Evolutionary conservation across 768 basidiomycete genomes (phyloP).

Genomic region (Termitomyces sp.): DNA sequence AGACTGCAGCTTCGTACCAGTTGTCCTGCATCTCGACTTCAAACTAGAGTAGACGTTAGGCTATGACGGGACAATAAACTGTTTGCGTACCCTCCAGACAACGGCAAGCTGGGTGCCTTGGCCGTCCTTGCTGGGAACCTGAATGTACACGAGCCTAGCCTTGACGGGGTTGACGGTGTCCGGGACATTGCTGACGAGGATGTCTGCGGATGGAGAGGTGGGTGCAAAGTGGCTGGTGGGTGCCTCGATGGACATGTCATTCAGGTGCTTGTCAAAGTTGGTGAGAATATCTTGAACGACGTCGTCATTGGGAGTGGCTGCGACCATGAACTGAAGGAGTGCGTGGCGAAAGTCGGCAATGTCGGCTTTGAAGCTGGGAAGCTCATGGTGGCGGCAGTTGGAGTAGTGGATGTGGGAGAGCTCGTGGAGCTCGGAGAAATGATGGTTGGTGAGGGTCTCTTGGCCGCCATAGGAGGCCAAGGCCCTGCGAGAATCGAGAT

Average conservation of each 20-base stretch:
- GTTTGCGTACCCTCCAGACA: conserved; percentile 68
- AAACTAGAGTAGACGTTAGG: conserved; percentile 37
- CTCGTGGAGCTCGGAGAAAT: conserved; percentile 18
- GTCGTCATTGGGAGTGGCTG: conserved; percentile 52
- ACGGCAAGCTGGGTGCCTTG: conserved; percentile 57
- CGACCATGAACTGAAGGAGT: conserved; percentile 74
- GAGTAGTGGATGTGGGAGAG: conserved; percentile 44
- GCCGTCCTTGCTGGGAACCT: conserved; percentile 64
- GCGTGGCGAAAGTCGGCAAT: conserved; percentile 45
- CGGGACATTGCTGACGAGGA: conserved; percentile 57
- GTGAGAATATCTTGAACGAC: conserved; percentile 43
- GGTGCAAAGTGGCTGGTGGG: conserved; percentile 42
- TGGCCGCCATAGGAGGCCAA: conserved; percentile 23
- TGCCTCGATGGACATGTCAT: conserved; percentile 37
- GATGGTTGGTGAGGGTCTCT: conserved; percentile 24
- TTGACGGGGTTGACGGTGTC: conserved; percentile 79
- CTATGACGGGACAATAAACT: background rate
- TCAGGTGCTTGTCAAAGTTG: conserved; percentile 44
- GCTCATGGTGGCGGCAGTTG: conserved; percentile 48
- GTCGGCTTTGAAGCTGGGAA: conserved; percentile 24
- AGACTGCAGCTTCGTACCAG: conserved; percentile 92
- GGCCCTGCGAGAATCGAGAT: conserved; percentile 27
- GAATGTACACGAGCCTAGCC: conserved; percentile 72
- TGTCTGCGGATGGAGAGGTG: conserved; percentile 27
- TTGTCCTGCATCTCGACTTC: conserved; percentile 94